These are phyloP conservation scores for Trichosporon asahii DNA, from an alignment of 1,284 basidiomycete species.

Conservation along the genomic window DNA sequence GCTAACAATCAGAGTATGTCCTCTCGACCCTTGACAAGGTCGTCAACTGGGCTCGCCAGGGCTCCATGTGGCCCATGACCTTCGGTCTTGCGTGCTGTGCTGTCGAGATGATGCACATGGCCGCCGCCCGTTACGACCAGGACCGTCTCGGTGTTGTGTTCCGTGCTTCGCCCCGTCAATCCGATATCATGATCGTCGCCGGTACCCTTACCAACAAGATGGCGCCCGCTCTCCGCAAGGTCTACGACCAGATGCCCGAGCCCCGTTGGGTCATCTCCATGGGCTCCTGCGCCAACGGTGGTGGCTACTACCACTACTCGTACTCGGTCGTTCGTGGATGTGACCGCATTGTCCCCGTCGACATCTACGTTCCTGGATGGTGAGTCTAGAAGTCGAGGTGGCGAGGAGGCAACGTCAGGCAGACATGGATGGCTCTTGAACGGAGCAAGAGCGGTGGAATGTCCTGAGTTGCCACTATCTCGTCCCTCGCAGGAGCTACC, in stretches of 20 bases:
- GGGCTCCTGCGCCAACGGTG: conserved; percentile 98
- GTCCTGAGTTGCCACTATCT: no score
- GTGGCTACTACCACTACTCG: conserved; percentile 95
- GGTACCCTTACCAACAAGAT: conserved; percentile 99
- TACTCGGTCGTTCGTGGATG: conserved; percentile 99
- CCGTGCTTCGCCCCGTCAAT: conserved; percentile 95
- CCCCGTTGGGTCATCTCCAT: conserved; percentile 98
- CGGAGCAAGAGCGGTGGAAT: no score
- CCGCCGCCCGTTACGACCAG: conserved; percentile 97
- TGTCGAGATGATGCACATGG: conserved; percentile 93
- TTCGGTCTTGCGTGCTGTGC: conserved; percentile 98
- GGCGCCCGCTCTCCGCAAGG: conserved; percentile 92
- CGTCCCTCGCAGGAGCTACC: no score
- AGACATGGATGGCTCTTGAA: background rate
- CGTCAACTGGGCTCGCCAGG: conserved; percentile 95
- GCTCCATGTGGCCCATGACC: conserved; percentile 99
- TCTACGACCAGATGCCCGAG: conserved; percentile 96
- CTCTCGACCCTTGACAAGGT: conserved; percentile 94
- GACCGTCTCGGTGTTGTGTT: conserved; percentile 97
- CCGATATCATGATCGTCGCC: conserved; percentile 99
- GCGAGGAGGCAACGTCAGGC: background rate
- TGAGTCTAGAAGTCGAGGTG: conserved; percentile 57
- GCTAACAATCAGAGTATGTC: conserved; percentile 73
- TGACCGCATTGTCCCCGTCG: conserved; percentile 97
- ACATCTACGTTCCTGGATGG: conserved; percentile 95